Percentiles rank a stretch among this genome's conserved stretches.
phyloP scores from a whole-genome alignment of 192 early-diverging fungal genomes.

The Oehlia diaphana region DNA sequence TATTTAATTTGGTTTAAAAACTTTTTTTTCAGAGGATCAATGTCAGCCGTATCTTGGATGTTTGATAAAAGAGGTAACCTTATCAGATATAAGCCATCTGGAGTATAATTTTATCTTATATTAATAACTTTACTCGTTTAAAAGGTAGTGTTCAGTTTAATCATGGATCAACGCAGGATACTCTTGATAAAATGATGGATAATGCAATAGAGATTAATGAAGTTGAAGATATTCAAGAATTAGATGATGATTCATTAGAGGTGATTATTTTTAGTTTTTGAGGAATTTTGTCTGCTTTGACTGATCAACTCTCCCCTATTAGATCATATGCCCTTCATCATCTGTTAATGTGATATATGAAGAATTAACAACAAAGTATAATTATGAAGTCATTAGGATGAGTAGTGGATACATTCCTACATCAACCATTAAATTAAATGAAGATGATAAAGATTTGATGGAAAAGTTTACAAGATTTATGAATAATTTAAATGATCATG shows the following conservation, averaged over 20 bases:
- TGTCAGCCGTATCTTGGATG: slow-evolving; percentile 65
- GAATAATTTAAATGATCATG: slow-evolving; percentile 57
- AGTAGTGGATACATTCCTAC: slow-evolving; percentile 57
- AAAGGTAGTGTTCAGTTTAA: slow-evolving; percentile 48
- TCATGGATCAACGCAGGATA: slow-evolving; percentile 39
- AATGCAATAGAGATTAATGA: slow-evolving; percentile 56
- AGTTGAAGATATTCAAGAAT: slow-evolving; percentile 60
- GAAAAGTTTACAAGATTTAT: slow-evolving; percentile 52
- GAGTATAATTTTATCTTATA: too few relatives aligned
- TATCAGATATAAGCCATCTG: too few relatives aligned
- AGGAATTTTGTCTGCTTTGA: neutral
- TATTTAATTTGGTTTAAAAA: too few relatives aligned
- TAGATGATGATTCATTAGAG: slow-evolving; percentile 50
- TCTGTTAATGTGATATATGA: slow-evolving; percentile 51
- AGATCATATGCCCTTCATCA: slow-evolving; percentile 55
- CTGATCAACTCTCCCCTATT: neutral
- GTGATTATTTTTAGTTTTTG: slow-evolving; percentile 17
- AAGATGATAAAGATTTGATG: slow-evolving; percentile 40
- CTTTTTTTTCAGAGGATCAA: slow-evolving; percentile 46
- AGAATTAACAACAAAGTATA: slow-evolving; percentile 37
- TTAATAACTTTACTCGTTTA: neutral
- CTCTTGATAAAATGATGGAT: slow-evolving; percentile 59
- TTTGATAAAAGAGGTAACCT: slow-evolving; percentile 62
- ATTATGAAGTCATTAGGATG: slow-evolving; percentile 60
- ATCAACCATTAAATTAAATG: slow-evolving; percentile 40